Evolutionary conservation across 2,329 filamentous ascomycete species (phyloP).

Genomic region (Coniochaeta sp.): DNA sequence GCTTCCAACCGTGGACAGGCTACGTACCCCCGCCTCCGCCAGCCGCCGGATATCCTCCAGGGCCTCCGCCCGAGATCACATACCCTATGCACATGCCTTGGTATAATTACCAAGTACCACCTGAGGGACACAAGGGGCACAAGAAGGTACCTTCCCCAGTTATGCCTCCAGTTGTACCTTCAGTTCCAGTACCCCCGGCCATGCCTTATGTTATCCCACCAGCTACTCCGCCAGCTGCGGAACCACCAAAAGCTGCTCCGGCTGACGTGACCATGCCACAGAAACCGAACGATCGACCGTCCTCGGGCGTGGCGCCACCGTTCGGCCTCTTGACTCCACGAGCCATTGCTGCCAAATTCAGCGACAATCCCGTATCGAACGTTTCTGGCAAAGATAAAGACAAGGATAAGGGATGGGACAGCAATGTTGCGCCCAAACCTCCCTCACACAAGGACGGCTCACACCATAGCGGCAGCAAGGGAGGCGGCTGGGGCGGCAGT

Average conservation of each 20-base stretch:
- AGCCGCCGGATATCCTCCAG: neutral
- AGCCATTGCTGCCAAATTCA: constrained; percentile 1
- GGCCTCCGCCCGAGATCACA: neutral
- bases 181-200: neutral
- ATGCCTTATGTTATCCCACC: neutral
- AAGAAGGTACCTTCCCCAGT: neutral
- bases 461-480: neutral
- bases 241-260: neutral
- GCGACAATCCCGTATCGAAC: constrained; percentile 1
- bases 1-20: neutral
- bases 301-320: neutral
- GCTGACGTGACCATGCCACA: neutral
- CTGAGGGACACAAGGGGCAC: neutral
- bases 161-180: neutral
- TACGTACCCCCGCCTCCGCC: neutral
- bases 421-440: constrained; percentile 20
- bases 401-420: constrained; percentile 13
- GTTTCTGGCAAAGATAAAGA: constrained; percentile 4
- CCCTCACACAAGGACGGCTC: constrained; percentile 1
- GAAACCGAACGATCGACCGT: neutral
- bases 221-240: neutral
- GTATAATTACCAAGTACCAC: neutral
- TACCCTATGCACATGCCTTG: neutral
- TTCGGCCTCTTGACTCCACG: constrained; percentile 1
- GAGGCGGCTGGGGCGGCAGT: neutral